A percentile compares a stretch with the other conserved stretches of the same genome.
Evolutionary conservation across 805 yeast genomes (phyloP).

Genomic region (Hanseniaspora pseudoguilliermondii): DNA sequence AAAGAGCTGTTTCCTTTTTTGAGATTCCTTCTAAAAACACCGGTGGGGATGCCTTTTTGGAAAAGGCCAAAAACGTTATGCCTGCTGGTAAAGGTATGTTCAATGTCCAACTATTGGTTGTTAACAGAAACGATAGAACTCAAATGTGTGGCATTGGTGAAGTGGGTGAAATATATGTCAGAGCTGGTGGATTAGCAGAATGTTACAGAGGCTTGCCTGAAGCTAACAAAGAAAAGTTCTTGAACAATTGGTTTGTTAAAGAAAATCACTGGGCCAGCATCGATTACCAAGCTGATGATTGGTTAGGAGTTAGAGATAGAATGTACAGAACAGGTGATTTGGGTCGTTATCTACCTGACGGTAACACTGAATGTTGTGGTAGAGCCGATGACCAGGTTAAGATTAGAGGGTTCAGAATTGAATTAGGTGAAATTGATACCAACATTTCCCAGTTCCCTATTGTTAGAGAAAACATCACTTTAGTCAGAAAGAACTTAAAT

Average conservation of each 20-base stretch:
- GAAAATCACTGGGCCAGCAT: slow-evolving; percentile 47
- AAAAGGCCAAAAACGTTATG: slow-evolving; percentile 82
- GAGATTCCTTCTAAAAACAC: slow-evolving; percentile 63
- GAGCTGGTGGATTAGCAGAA: slow-evolving; percentile 96
- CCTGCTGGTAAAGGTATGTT: slow-evolving; percentile 98
- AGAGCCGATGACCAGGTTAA: slow-evolving; percentile 98
- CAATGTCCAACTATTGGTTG: slow-evolving; percentile 87
- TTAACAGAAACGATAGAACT: slow-evolving; percentile 74
- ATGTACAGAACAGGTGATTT: slow-evolving; percentile 94
- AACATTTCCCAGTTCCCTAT: slow-evolving; percentile 86
- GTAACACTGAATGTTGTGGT: slow-evolving; percentile 95
- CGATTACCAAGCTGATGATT: slow-evolving; percentile 42
- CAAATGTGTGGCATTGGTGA: slow-evolving; percentile 98
- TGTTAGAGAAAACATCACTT: slow-evolving; percentile 84
- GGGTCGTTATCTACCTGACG: slow-evolving; percentile 93
- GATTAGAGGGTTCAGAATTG: slow-evolving; percentile 96
- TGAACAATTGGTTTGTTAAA: slow-evolving; percentile 80
- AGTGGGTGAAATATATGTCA: slow-evolving; percentile 94
- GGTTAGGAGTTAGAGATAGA: slow-evolving; percentile 93
- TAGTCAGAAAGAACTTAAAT: slow-evolving; percentile 82
- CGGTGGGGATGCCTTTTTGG: slow-evolving; percentile 56
- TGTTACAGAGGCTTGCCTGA: slow-evolving; percentile 91
- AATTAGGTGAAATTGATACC: slow-evolving; percentile 95
- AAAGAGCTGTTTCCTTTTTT: slow-evolving; percentile 90
- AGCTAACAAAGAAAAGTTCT: slow-evolving; percentile 72